phyloP scores from a whole-genome alignment of 2,329 filamentous ascomycete genomes.

The Aspergillus novoparasiticus region DNA sequence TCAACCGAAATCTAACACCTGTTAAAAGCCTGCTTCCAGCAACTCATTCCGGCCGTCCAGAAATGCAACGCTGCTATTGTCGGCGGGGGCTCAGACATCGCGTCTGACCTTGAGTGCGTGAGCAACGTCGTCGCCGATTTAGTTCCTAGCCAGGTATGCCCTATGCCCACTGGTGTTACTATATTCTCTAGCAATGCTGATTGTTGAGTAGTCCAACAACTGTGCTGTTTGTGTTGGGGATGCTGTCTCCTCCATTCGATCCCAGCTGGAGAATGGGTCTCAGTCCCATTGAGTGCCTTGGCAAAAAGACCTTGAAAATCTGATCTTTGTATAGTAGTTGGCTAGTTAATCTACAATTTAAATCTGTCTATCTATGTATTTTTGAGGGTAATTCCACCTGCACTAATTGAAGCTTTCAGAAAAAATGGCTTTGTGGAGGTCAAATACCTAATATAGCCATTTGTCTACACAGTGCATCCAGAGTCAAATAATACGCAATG shows the following conservation, averaged over 20 bases:
- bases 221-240: not conserved
- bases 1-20: not conserved
- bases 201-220: not conserved
- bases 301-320: not conserved
- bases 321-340: not conserved
- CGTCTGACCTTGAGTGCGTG: not conserved
- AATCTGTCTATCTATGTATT: not conserved
- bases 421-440: not conserved
- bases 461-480: too few relatives aligned
- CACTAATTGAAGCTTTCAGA: fast-evolving
- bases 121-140: not conserved
- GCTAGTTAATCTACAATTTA: not conserved
- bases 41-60: not conserved
- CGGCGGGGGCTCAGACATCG: not conserved
- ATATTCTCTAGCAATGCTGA: not conserved
- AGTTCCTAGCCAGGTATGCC: not conserved
- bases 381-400: not conserved
- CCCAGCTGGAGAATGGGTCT: not conserved
- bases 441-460: not conserved
- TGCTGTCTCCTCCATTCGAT: not conserved
- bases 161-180: not conserved
- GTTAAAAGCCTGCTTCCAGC: not conserved
- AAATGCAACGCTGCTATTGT: not conserved
- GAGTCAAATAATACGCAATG: too few relatives aligned
- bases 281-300: not conserved